These are phyloP conservation scores for Fusarium devonianum DNA, from an alignment of 2,329 filamentous ascomycete genomes.

Conservation along the genomic window DNA sequence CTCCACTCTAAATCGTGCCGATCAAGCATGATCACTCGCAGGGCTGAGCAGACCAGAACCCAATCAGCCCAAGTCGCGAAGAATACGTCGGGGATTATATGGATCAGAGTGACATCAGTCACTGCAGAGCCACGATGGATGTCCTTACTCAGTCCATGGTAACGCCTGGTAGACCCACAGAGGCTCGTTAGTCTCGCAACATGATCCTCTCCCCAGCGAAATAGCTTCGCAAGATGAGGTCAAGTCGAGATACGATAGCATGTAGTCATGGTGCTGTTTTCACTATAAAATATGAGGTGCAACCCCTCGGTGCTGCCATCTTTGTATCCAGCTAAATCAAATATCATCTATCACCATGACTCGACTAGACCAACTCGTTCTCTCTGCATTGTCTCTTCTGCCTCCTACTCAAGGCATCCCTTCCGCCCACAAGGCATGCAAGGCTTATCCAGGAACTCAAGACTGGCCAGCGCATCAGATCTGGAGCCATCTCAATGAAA, in stretches of 20 bases:
- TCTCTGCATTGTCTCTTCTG: slow-evolving; percentile 7
- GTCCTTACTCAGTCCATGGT: no score
- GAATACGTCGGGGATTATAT: slow-evolving; percentile 21
- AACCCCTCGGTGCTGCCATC: no score
- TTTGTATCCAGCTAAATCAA: no score
- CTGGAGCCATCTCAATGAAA: slow-evolving; percentile 57
- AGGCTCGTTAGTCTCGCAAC: slow-evolving; percentile 22
- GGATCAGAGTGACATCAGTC: slow-evolving; percentile 6
- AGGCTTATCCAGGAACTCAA: slow-evolving; percentile 54
- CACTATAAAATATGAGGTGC: slow-evolving; percentile 13
- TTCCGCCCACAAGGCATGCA: slow-evolving; percentile 46
- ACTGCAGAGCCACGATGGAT: background rate
- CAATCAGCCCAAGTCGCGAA: slow-evolving; percentile 10
- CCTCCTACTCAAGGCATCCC: background rate
- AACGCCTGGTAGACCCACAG: no score
- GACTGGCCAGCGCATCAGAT: slow-evolving; percentile 56
- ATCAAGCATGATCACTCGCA: background rate
- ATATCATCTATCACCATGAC: slow-evolving; percentile 29
- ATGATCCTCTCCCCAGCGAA: slow-evolving; percentile 17
- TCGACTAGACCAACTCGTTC: background rate
- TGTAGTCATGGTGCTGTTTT: background rate
- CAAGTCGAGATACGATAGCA: background rate
- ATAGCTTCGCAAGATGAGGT: background rate
- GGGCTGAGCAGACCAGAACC: slow-evolving; percentile 7
- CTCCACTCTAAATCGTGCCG: no score